Percentiles rank a stretch among this genome's conserved stretches.
Conservation (phyloP, 1,284 basidiomycete genomes). For the Rhodotorula sp. region DNA sequence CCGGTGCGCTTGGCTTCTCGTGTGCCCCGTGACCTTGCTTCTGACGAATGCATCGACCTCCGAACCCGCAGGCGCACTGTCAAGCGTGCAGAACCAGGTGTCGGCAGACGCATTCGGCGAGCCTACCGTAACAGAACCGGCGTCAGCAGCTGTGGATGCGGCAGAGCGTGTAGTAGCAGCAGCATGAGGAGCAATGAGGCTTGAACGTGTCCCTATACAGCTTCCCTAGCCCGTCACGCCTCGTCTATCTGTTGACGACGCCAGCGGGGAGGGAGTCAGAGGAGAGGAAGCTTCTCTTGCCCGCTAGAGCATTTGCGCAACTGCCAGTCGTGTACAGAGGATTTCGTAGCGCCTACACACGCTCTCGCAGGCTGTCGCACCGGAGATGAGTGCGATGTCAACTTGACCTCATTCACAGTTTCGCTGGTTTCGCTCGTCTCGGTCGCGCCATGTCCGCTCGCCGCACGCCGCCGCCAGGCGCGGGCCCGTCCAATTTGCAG, state of each 20-base stretch:
- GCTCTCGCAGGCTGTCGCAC: too few relatives aligned
- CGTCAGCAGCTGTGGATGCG: not conserved
- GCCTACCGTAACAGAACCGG: not conserved
- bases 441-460: not conserved
- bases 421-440: not conserved
- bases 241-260: too few relatives aligned
- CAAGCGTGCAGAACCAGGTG: slow-evolving; percentile 21
- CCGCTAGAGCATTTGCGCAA: too few relatives aligned
- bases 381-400: not conserved
- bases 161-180: not conserved
- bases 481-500: not conserved
- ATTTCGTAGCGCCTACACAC: too few relatives aligned
- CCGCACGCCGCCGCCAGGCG: slow-evolving; percentile 1
- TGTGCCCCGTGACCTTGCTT: rapidly evolving
- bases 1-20: slow-evolving; percentile 9
- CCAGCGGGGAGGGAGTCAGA: too few relatives aligned
- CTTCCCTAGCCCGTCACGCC: too few relatives aligned
- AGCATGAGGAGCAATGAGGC: not conserved
- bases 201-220: too few relatives aligned
- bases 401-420: not conserved
- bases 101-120: slow-evolving; percentile 26
- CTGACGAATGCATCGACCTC: too few relatives aligned
- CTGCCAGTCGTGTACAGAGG: too few relatives aligned
- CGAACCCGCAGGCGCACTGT: slow-evolving; percentile 12
- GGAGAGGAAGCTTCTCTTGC: too few relatives aligned